Conservation (phyloP, 352 stramenopile genomes). For the Globisporangium paroecandrum region DNA sequence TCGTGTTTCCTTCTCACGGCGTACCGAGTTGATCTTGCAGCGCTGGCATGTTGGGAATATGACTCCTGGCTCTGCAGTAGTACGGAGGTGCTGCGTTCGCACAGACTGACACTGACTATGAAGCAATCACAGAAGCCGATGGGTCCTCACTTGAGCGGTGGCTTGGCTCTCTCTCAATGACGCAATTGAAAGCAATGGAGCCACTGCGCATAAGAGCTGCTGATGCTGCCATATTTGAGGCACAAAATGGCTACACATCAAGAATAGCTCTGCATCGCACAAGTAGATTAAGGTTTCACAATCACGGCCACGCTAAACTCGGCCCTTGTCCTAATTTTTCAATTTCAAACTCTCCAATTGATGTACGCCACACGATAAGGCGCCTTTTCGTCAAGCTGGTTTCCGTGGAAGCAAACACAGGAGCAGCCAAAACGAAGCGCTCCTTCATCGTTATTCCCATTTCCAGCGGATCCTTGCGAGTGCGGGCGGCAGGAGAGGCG, state of each 20-base stretch:
- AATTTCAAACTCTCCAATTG: background rate
- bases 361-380: background rate
- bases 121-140: background rate
- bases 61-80: background rate
- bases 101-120: background rate
- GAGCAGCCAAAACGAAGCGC: background rate
- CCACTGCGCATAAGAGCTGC: background rate
- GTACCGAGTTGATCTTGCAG: constrained; percentile 43
- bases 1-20: background rate
- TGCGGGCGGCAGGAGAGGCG: background rate
- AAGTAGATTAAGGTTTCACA: background rate
- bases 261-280: background rate
- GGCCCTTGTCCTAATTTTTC: background rate
- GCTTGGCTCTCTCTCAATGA: background rate
- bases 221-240: background rate
- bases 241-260: constrained; percentile 6
- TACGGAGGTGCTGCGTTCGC: background rate
- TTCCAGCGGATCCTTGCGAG: background rate
- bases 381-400: constrained; percentile 1
- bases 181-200: background rate
- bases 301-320: background rate
- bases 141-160: background rate
- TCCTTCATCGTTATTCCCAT: background rate
- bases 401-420: background rate
- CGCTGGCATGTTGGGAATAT: constrained; percentile 27